Evolutionary conservation across 2,329 filamentous ascomycete species (phyloP).

Genomic region (Penicillium thymicola): DNA sequence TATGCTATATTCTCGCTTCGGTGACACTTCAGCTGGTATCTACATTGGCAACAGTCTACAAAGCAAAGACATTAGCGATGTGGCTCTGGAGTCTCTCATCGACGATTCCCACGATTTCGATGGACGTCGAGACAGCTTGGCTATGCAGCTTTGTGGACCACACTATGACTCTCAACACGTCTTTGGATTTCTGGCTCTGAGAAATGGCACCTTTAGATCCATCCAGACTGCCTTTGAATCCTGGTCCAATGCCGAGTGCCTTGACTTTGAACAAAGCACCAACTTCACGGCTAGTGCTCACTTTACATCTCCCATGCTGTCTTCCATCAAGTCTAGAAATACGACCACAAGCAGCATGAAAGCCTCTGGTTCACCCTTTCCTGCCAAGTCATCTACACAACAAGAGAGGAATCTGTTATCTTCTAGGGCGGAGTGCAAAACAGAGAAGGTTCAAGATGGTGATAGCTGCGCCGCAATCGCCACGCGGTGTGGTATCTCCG

Average conservation of each 20-base stretch:
- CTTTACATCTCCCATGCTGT: background rate
- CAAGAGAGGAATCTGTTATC: background rate
- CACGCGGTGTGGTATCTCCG: constrained; percentile 28
- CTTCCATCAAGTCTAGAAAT: background rate
- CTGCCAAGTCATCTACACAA: background rate
- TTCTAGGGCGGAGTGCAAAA: background rate
- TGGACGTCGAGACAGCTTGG: constrained; percentile 28
- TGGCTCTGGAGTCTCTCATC: constrained; percentile 30
- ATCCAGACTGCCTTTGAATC: constrained; percentile 1
- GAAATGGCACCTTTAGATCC: constrained; percentile 1
- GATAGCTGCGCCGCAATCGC: constrained; percentile 28
- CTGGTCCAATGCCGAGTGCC: background rate
- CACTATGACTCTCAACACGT: constrained; percentile 31
- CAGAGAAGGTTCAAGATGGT: background rate
- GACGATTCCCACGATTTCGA: constrained; percentile 22
- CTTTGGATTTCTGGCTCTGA: constrained; percentile 33
- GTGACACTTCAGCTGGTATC: background rate
- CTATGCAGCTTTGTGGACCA: constrained; percentile 39
- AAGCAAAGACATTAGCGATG: background rate
- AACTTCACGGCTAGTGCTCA: background rate
- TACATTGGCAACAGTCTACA: background rate
- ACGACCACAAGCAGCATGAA: background rate
- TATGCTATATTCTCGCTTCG: background rate
- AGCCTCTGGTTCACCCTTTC: background rate
- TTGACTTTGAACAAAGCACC: background rate